These are phyloP conservation scores for Apiospora malaysiana DNA, from an alignment of 2,329 filamentous ascomycete genomes.

Conservation along the genomic window DNA sequence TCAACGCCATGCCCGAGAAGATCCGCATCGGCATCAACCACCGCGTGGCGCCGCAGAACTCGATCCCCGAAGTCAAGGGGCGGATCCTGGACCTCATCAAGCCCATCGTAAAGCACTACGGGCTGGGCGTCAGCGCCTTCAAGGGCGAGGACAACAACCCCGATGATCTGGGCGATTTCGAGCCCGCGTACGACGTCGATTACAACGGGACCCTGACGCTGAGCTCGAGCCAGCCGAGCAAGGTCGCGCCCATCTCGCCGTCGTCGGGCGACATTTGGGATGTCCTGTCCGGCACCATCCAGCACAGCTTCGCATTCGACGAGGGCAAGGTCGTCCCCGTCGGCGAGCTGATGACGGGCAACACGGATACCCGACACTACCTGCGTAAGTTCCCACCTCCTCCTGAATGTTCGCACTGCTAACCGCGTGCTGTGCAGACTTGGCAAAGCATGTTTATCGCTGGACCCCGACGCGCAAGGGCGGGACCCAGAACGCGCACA, in stretches of 20 bases:
- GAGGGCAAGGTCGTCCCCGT: slow-evolving; percentile 43
- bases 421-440: slow-evolving; percentile 29
- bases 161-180: slow-evolving; percentile 29
- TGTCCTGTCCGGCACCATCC: slow-evolving; percentile 40
- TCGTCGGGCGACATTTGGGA: slow-evolving; percentile 40
- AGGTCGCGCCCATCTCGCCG: slow-evolving; percentile 45
- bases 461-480: slow-evolving; percentile 45
- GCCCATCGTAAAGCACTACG: slow-evolving; percentile 54
- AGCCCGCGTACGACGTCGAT: slow-evolving; percentile 44
- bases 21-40: slow-evolving; percentile 60
- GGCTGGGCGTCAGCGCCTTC: slow-evolving; percentile 54
- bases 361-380: slow-evolving; percentile 45
- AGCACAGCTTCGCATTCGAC: slow-evolving; percentile 43
- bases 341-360: slow-evolving; percentile 45
- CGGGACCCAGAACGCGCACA: slow-evolving; percentile 41
- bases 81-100: slow-evolving; percentile 53
- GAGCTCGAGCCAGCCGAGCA: slow-evolving; percentile 39
- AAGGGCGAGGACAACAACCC: slow-evolving; percentile 44
- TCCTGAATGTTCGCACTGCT: neutral
- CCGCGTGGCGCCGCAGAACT: slow-evolving; percentile 61
- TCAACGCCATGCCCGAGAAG: slow-evolving; percentile 63
- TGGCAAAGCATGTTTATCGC: slow-evolving; percentile 46
- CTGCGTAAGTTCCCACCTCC: slow-evolving; percentile 35
- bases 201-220: slow-evolving; percentile 49
- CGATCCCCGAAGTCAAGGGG: slow-evolving; percentile 49